A percentile compares a stretch with the other conserved stretches of the same genome.
These are phyloP conservation scores for Backusella parvicylindrica DNA, from an alignment of 192 early-diverging fungal genomes.

Conservation along the genomic window DNA sequence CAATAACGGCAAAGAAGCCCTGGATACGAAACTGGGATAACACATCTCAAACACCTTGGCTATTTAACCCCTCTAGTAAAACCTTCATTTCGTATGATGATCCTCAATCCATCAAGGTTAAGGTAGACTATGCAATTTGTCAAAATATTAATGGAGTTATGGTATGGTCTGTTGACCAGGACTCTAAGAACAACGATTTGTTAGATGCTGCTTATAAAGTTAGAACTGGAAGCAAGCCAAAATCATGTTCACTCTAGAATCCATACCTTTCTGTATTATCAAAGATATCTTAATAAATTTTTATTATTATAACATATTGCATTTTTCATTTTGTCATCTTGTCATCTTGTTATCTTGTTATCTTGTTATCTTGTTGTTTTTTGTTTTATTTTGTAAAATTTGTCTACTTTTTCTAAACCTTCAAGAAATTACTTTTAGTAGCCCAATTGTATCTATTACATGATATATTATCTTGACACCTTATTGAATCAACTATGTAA, in stretches of 20 bases:
- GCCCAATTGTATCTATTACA: too few relatives aligned
- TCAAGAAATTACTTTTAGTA: too few relatives aligned
- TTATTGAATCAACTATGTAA: too few relatives aligned
- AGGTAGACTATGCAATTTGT: slow-evolving; percentile 52
- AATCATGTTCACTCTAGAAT: neutral
- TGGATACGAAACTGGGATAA: slow-evolving; percentile 68
- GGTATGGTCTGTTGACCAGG: slow-evolving; percentile 68
- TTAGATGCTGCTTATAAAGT: slow-evolving; percentile 27
- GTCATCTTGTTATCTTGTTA: too few relatives aligned
- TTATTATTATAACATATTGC: too few relatives aligned
- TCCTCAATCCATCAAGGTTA: slow-evolving; percentile 49
- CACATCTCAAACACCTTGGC: slow-evolving; percentile 64
- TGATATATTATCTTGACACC: too few relatives aligned
- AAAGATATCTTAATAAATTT: too few relatives aligned
- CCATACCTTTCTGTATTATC: too few relatives aligned
- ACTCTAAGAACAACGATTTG: slow-evolving; percentile 55
- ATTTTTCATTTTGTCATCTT: too few relatives aligned
- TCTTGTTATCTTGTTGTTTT: too few relatives aligned
- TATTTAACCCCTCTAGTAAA: slow-evolving; percentile 57
- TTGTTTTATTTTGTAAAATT: too few relatives aligned
- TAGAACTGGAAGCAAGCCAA: neutral
- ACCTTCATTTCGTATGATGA: slow-evolving; percentile 75
- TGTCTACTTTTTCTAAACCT: too few relatives aligned
- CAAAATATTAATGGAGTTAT: slow-evolving; percentile 60
- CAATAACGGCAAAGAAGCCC: slow-evolving; percentile 47